Percentiles rank a stretch among this genome's conserved stretches.
phyloP scores from a whole-genome alignment of 2,329 filamentous ascomycete species.

The Conoideocrella luteorostrata region DNA sequence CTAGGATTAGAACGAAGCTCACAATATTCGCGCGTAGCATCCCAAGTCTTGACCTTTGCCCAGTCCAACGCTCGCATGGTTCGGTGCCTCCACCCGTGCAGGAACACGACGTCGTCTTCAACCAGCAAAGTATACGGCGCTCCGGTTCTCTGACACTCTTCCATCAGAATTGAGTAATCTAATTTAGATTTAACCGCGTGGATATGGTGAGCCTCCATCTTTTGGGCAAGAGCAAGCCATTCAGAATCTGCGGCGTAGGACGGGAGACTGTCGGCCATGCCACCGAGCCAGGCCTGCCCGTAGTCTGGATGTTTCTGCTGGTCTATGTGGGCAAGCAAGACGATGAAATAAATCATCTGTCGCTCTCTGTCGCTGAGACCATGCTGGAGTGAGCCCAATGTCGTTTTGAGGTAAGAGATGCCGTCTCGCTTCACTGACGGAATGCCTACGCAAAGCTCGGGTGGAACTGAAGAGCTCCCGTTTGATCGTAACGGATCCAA shows the following conservation, averaged over 20 bases:
- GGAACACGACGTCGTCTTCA: conserved; percentile 11
- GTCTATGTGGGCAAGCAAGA: conserved; percentile 9
- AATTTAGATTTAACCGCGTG: conserved; percentile 10
- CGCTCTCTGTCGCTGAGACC: conserved; percentile 6
- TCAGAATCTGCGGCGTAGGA: conserved; percentile 7
- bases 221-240: conserved; percentile 3
- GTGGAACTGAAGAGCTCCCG: background rate
- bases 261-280: conserved; percentile 7
- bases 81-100: conserved; percentile 8
- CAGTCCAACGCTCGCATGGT: conserved; percentile 2
- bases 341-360: conserved; percentile 3
- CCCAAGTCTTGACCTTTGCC: conserved; percentile 1
- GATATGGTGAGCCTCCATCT: conserved; percentile 3
- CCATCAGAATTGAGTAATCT: conserved; percentile 11
- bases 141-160: conserved; percentile 5
- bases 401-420: conserved; percentile 9
- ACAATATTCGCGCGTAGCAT: conserved; percentile 2
- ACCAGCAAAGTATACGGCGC: conserved; percentile 9
- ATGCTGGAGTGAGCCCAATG: conserved; percentile 9
- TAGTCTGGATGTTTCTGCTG: conserved; percentile 8
- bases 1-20: background rate
- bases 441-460: conserved; percentile 10
- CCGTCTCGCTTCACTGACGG: conserved; percentile 7
- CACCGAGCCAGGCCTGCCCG: conserved; percentile 5
- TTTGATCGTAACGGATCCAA: no score